phyloP scores from a whole-genome alignment of 495 filamentous ascomycete species.

The Aspergillus taichungensis region DNA sequence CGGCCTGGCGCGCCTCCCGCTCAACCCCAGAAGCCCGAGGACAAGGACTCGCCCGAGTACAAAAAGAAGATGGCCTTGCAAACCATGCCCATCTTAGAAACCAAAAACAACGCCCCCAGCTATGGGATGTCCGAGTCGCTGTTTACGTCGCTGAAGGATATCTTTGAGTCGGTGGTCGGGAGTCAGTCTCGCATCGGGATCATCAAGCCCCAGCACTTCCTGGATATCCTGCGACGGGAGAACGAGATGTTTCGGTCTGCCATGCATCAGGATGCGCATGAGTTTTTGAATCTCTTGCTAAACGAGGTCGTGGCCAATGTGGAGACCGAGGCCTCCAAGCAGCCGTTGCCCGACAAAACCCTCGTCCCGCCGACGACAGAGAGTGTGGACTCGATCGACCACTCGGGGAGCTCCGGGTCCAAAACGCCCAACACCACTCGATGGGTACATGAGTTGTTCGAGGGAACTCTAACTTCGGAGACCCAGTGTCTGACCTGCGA shows the following conservation, averaged over 20 bases:
- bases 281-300: slow-evolving; percentile 90
- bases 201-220: slow-evolving; percentile 83
- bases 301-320: slow-evolving; percentile 94
- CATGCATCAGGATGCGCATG: slow-evolving; percentile 98
- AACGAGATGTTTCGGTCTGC: slow-evolving; percentile 96
- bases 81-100: slow-evolving; percentile 74
- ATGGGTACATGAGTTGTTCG: slow-evolving; percentile 97
- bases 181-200: slow-evolving; percentile 79
- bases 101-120: slow-evolving; percentile 64
- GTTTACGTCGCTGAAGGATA: slow-evolving; percentile 90
- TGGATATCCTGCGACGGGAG: slow-evolving; percentile 86
- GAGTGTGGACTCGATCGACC: slow-evolving; percentile 32
- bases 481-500: slow-evolving; percentile 96
- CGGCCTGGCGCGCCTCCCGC: slow-evolving; percentile 42
- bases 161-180: slow-evolving; percentile 84
- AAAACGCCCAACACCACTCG: slow-evolving; percentile 51
- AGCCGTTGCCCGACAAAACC: slow-evolving; percentile 28
- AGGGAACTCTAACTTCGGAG: slow-evolving; percentile 89
- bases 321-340: slow-evolving; percentile 65
- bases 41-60: slow-evolving; percentile 80
- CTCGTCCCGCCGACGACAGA: slow-evolving; percentile 21
- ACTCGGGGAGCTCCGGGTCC: slow-evolving; percentile 36
- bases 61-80: slow-evolving; percentile 93
- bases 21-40: slow-evolving; percentile 63
- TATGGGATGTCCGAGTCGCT: slow-evolving; percentile 94